Base-by-base conservation (phyloP, 2,329 filamentous ascomycete species). In the Fusarium sp. region DNA sequence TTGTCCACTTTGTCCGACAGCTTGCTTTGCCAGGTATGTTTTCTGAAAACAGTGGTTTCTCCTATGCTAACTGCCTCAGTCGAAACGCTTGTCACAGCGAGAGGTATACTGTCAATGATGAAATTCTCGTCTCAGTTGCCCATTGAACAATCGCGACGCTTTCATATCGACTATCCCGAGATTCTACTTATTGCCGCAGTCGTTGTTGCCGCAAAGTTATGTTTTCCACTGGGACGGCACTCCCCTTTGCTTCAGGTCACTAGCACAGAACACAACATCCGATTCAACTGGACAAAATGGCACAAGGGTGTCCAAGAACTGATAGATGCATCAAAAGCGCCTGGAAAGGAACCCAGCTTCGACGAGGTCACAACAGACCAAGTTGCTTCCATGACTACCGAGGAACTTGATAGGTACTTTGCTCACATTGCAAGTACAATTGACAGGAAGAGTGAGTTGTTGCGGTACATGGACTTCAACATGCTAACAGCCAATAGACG, bases 251-350 rank as follows among this genome's bases (percentile, higher is more conserved):
- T 72, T 22, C 48, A 47, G 28, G 46, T 40, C n/a, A 50, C 48
- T 20, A 24, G 30, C 35, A 28, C 35, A 20, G 75, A 52, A 63
- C 74, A 41, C 22, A 57, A 20, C 26, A 24, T 71, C 17, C 51
- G 33, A 28, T 71, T 97, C 56, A 82, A 95, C 74, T 98, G 95
- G 95, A 66, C 78, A 1, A 79, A 78, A 30, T 98, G 95, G 95
- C 79, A 81, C 45, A 76, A 81, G 5, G 79, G 82, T 20, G 86
- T 87, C 73, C 74, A 76, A 30, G 57, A 67, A 13, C 24, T 68
- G 24, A 46, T 58, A 26, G 70, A 71, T 33, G 15, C 56, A 6
- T 57, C 65, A 10, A 41, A 69, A 24, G 22, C n/a, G 32, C 46
- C 50, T 19, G 32, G 28, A 26, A 61, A 67, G 24, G 64, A 67